Evolutionary conservation across 2,329 filamentous ascomycete species (phyloP).

Genomic region (Chrysoporthe cubensis): DNA sequence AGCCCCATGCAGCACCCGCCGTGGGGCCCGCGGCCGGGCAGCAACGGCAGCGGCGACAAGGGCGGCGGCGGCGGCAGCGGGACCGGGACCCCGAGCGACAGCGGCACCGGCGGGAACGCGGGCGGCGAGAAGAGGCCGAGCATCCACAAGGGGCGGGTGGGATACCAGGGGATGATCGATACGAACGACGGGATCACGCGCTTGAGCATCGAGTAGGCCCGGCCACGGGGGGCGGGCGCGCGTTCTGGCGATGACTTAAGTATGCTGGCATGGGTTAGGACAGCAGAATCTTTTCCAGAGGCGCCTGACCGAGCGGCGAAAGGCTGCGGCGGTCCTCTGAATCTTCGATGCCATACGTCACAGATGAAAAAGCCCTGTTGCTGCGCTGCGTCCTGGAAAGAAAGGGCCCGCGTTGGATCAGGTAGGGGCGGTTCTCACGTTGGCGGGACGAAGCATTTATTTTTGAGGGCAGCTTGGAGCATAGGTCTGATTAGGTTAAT

Average conservation of each 20-base stretch:
- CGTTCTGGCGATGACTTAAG: background rate
- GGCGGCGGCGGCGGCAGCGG: slow-evolving; percentile 48
- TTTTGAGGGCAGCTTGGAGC: too few relatives aligned
- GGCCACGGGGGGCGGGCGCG: background rate
- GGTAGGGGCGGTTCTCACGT: too few relatives aligned
- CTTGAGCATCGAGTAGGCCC: slow-evolving; percentile 84
- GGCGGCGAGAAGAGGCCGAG: slow-evolving; percentile 45
- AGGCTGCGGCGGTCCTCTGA: too few relatives aligned
- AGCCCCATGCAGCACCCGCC: slow-evolving; percentile 75
- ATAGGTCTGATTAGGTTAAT: too few relatives aligned
- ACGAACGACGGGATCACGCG: slow-evolving; percentile 96
- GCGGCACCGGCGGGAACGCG: slow-evolving; percentile 29
- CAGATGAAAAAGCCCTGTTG: too few relatives aligned
- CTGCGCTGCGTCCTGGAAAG: too few relatives aligned
- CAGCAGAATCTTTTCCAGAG: background rate
- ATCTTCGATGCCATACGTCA: too few relatives aligned
- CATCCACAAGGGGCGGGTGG: slow-evolving; percentile 66
- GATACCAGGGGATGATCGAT: slow-evolving; percentile 91
- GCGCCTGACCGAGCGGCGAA: background rate
- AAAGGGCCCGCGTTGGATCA: too few relatives aligned
- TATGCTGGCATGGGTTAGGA: background rate
- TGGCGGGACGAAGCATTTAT: too few relatives aligned
- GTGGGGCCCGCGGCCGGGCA: slow-evolving; percentile 68
- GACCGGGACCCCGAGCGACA: slow-evolving; percentile 54
- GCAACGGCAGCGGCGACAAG: slow-evolving; percentile 55